phyloP scores from a whole-genome alignment of 2,329 filamentous ascomycete genomes.

The Epichloe brachyelytri region DNA sequence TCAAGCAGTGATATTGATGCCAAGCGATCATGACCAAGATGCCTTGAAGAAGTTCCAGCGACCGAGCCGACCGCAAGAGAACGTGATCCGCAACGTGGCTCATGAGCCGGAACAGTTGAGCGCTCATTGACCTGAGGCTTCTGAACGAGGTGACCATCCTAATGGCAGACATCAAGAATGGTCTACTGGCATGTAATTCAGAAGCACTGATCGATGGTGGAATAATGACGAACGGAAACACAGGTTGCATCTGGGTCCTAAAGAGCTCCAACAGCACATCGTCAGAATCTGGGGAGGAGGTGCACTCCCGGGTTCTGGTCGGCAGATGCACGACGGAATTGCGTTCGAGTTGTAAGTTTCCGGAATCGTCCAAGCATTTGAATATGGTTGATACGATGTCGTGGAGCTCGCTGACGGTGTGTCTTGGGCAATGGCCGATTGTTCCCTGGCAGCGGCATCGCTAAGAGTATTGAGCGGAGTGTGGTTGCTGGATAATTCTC shows the following conservation, averaged over 20 bases:
- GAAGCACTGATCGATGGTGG: constrained; percentile 22
- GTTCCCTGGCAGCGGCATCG: constrained; percentile 16
- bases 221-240: constrained; percentile 35
- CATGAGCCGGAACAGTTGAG: constrained; percentile 36
- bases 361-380: constrained; percentile 22
- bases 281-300: constrained; percentile 31
- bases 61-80: constrained; percentile 35
- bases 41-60: constrained; percentile 35
- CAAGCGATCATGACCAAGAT: constrained; percentile 36
- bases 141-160: constrained; percentile 36
- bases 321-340: constrained; percentile 34
- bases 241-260: constrained; percentile 26
- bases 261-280: constrained; percentile 33
- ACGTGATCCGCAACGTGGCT: constrained; percentile 33
- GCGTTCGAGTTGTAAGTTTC: constrained; percentile 32
- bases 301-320: constrained; percentile 25
- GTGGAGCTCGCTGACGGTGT: constrained; percentile 12
- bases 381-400: constrained; percentile 5
- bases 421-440: constrained; percentile 12
- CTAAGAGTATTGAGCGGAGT: constrained; percentile 15
- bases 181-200: constrained; percentile 25
- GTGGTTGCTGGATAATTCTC: constrained; percentile 19
- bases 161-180: constrained; percentile 37
- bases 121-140: constrained; percentile 33
- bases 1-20: constrained; percentile 42